These are phyloP conservation scores for Moesziomyces parantarcticus DNA, from an alignment of 1,284 basidiomycete genomes.

Conservation along the genomic window DNA sequence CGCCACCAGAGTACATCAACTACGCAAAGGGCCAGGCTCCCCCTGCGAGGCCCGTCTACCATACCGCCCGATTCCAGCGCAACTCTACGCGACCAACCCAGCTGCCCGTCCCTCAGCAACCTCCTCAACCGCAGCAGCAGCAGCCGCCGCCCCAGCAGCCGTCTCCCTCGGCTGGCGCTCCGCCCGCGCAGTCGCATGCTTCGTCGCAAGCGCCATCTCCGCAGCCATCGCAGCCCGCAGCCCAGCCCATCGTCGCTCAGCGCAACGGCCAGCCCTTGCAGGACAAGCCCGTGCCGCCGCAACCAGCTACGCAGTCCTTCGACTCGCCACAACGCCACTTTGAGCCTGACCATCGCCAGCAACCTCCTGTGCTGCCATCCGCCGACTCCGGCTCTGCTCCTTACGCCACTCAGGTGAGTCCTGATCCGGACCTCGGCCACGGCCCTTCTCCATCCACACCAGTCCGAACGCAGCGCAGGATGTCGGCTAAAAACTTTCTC, in stretches of 20 bases:
- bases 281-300: slow-evolving; percentile 35
- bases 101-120: slow-evolving; percentile 37
- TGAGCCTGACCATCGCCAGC: slow-evolving; percentile 22
- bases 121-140: slow-evolving; percentile 23
- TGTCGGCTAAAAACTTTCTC: slow-evolving; percentile 57
- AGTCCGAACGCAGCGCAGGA: slow-evolving; percentile 31
- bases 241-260: slow-evolving; percentile 10
- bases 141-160: slow-evolving; percentile 17
- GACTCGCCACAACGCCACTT: slow-evolving; percentile 12
- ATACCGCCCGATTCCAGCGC: slow-evolving; percentile 62
- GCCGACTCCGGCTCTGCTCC: slow-evolving; percentile 8
- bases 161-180: slow-evolving; percentile 2
- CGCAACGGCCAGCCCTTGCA: slow-evolving; percentile 22
- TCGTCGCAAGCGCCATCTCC: slow-evolving; percentile 11
- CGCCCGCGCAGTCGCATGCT: slow-evolving; percentile 7
- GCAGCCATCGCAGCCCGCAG: slow-evolving; percentile 17
- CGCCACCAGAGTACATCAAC: slow-evolving; percentile 67
- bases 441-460: neutral
- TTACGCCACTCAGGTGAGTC: slow-evolving; percentile 36
- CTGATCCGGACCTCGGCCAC: neutral
- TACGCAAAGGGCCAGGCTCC: slow-evolving; percentile 64
- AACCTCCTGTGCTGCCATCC: slow-evolving; percentile 5
- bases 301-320: slow-evolving; percentile 13
- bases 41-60: slow-evolving; percentile 48
- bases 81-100: slow-evolving; percentile 53